Evolutionary conservation across 2,329 filamentous ascomycete species (phyloP).

Genomic region (Pleomassaria siparia): DNA sequence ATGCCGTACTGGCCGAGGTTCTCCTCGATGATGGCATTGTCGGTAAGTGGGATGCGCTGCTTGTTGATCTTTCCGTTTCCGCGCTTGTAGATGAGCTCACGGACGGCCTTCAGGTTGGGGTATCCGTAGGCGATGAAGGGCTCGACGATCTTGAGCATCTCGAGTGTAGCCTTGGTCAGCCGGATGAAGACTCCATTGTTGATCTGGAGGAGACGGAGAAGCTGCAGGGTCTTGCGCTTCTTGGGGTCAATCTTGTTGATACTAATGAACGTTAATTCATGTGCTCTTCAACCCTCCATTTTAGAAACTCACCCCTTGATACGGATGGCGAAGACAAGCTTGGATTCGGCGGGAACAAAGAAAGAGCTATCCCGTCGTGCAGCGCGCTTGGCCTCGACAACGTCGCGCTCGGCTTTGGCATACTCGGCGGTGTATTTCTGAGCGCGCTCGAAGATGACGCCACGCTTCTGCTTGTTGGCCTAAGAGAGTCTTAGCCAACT

Average conservation of each 20-base stretch:
- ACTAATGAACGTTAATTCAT: constrained; percentile 52
- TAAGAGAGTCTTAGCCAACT: constrained; percentile 54
- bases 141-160: constrained; percentile 98
- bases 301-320: constrained; percentile 80
- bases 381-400: constrained; percentile 87
- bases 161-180: constrained; percentile 93
- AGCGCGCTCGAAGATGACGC: constrained; percentile 99
- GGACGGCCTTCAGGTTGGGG: constrained; percentile 98
- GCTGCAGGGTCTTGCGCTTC: constrained; percentile 99
- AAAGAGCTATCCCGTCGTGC: constrained; percentile 92
- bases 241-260: constrained; percentile 99
- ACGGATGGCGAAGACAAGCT: constrained; percentile 96
- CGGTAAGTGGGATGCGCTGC: constrained; percentile 94
- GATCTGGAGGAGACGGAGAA: constrained; percentile 99
- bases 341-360: constrained; percentile 93
- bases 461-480: constrained; percentile 99
- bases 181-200: constrained; percentile 99
- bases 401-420: constrained; percentile 93
- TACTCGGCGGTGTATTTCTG: constrained; percentile 99
- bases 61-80: constrained; percentile 99
- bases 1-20: constrained; percentile 91
- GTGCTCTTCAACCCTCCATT: neutral
- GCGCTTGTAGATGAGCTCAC: constrained; percentile 97
- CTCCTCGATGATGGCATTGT: constrained; percentile 97
- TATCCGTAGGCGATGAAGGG: constrained; percentile 99